phyloP scores from a whole-genome alignment of 176 grass and related monocot genomes.

The Metroxylon sagu region DNA sequence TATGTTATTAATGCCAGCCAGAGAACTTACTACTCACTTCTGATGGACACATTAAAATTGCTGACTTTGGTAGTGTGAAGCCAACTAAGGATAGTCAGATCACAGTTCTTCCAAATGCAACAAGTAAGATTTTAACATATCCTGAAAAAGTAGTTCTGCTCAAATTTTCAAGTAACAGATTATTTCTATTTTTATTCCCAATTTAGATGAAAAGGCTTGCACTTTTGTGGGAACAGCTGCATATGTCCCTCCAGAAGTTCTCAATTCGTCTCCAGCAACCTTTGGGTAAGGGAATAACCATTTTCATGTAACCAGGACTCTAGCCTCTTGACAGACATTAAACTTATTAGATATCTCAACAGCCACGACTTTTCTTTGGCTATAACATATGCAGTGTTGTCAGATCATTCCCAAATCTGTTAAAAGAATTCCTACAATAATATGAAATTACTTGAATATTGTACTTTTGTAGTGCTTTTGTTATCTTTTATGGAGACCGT shows the following conservation, averaged over 20 bases:
- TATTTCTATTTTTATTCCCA: background rate
- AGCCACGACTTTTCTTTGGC: too few species aligned
- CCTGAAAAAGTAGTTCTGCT: background rate
- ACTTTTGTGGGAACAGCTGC: slow-evolving; percentile 97
- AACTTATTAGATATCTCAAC: too few species aligned
- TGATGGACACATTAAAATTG: slow-evolving; percentile 92
- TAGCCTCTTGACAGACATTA: too few species aligned
- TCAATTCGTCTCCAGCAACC: slow-evolving; percentile 89
- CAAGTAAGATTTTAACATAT: slow-evolving; percentile 41
- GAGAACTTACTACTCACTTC: slow-evolving; percentile 87
- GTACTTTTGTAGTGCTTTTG: too few species aligned
- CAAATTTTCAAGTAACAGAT: too few species aligned
- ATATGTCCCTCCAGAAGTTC: slow-evolving; percentile 93
- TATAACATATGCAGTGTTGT: too few species aligned
- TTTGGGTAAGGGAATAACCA: slow-evolving; percentile 55
- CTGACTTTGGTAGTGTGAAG: slow-evolving; percentile 98
- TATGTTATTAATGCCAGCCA: slow-evolving; percentile 49
- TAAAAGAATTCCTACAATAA: too few species aligned
- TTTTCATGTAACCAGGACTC: too few species aligned
- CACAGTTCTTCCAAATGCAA: slow-evolving; percentile 87
- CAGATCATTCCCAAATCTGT: too few species aligned
- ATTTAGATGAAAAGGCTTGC: slow-evolving; percentile 80
- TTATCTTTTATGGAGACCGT: too few species aligned
- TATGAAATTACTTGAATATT: too few species aligned
- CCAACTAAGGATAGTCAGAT: slow-evolving; percentile 64